These are phyloP conservation scores for Aspergillus conjunctus DNA, from an alignment of 495 filamentous ascomycete species.

Conservation along the genomic window DNA sequence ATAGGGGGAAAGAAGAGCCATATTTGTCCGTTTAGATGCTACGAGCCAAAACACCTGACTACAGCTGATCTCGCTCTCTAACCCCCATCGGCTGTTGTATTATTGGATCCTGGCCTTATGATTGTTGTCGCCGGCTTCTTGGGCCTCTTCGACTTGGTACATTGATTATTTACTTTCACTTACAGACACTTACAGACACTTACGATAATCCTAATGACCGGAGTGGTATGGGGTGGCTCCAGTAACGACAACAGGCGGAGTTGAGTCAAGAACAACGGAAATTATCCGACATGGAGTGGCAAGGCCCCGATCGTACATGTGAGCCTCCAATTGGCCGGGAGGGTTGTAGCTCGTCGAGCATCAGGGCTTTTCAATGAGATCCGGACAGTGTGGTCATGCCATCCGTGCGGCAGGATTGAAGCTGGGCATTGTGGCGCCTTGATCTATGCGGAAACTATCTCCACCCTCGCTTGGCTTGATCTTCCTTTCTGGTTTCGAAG, in stretches of 20 bases:
- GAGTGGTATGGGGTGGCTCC: constrained; percentile 46
- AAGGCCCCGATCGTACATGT: constrained; percentile 59
- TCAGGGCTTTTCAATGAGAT: constrained; percentile 65
- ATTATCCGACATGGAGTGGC: constrained; percentile 25
- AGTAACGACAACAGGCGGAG: not conserved
- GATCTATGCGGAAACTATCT: constrained; percentile 40
- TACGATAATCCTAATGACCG: constrained; percentile 57
- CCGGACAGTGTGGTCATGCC: constrained; percentile 69
- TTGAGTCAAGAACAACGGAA: constrained; percentile 7
- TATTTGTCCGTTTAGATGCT: constrained; percentile 62
- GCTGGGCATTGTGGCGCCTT: constrained; percentile 37
- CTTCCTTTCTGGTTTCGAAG: not conserved
- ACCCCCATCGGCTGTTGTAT: constrained; percentile 56
- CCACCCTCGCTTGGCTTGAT: not conserved
- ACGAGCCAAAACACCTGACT: constrained; percentile 52
- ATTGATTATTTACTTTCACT: constrained; percentile 54
- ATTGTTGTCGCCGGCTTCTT: constrained; percentile 32
- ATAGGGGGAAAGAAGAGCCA: constrained; percentile 57
- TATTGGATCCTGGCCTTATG: constrained; percentile 51
- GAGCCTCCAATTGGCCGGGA: constrained; percentile 68
- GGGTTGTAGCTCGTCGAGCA: constrained; percentile 64
- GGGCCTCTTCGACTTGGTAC: constrained; percentile 46
- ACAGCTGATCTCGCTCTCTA: constrained; percentile 61
- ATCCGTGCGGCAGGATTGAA: constrained; percentile 62
- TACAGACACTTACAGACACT: constrained; percentile 57